These are phyloP conservation scores for Fusarium sp. DNA, from an alignment of 2,329 filamentous ascomycete species.

Conservation along the genomic window DNA sequence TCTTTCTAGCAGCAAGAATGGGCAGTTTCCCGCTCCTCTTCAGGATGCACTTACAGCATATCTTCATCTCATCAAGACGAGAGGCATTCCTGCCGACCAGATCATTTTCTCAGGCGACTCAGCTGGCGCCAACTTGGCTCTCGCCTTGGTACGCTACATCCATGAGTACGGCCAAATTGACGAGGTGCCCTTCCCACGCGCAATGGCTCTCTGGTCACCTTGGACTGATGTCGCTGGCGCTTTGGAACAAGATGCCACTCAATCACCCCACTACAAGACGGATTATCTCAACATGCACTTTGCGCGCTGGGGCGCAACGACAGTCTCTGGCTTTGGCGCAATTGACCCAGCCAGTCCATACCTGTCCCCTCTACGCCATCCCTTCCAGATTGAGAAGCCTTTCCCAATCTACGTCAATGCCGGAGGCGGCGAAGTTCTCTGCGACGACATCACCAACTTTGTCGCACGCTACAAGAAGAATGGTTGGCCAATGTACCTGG, in stretches of 20 bases:
- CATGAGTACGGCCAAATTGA: slow-evolving; percentile 24
- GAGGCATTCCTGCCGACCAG: slow-evolving; percentile 24
- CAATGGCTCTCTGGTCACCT: slow-evolving; percentile 33
- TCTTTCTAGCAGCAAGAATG: slow-evolving; percentile 26
- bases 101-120: slow-evolving; percentile 32
- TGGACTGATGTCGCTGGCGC: slow-evolving; percentile 32
- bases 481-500: slow-evolving; percentile 26
- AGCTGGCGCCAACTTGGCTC: slow-evolving; percentile 30
- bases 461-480: slow-evolving; percentile 17
- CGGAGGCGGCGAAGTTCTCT: slow-evolving; percentile 26
- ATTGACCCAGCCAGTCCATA: slow-evolving; percentile 24
- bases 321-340: slow-evolving; percentile 22
- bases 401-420: slow-evolving; percentile 31
- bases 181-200: slow-evolving; percentile 20
- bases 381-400: slow-evolving; percentile 2
- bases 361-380: slow-evolving; percentile 31
- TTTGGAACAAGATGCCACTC: slow-evolving; percentile 21
- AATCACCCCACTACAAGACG: slow-evolving; percentile 35
- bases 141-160: slow-evolving; percentile 31
- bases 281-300: slow-evolving; percentile 35
- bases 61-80: slow-evolving; percentile 9
- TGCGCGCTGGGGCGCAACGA: slow-evolving; percentile 28
- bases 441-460: slow-evolving; percentile 30
- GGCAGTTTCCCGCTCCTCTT: slow-evolving; percentile 27
- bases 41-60: slow-evolving; percentile 36